These are phyloP conservation scores for Dioscorea alata DNA, from an alignment of 106 monocot genomes.

Conservation along the genomic window DNA sequence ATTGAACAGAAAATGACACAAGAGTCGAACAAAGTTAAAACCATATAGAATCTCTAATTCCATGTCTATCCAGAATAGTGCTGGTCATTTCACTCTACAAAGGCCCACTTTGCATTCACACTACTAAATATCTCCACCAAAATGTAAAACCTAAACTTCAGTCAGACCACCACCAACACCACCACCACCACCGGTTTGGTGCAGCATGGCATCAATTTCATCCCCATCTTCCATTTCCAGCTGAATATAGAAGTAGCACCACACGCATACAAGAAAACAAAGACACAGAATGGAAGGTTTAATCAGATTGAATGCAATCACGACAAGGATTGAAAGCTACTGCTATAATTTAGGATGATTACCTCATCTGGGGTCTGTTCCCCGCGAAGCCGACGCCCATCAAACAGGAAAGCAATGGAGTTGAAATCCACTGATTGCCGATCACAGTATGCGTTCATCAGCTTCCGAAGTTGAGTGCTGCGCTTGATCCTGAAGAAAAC, in stretches of 20 bases:
- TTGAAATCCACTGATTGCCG: constrained; percentile 52
- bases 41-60: no score
- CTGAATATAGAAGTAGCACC: background rate
- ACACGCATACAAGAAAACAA: background rate
- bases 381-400: constrained; percentile 40
- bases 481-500: constrained; percentile 65
- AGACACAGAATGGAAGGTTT: background rate
- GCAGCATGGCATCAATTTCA: constrained; percentile 37
- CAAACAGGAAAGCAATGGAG: constrained; percentile 58
- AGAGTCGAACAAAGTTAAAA: no score
- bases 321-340: no score
- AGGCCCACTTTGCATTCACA: no score
- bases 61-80: no score
- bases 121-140: no score
- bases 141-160: background rate
- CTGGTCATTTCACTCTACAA: no score
- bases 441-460: constrained; percentile 64
- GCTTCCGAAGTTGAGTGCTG: constrained; percentile 47
- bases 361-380: constrained; percentile 55
- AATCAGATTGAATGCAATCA: no score
- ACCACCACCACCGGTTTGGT: constrained; percentile 21
- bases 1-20: no score
- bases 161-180: background rate
- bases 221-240: constrained; percentile 37
- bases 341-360: background rate